These are phyloP conservation scores for Diplodia scrobiculata DNA, from an alignment of 2,329 filamentous ascomycete species.

Conservation along the genomic window DNA sequence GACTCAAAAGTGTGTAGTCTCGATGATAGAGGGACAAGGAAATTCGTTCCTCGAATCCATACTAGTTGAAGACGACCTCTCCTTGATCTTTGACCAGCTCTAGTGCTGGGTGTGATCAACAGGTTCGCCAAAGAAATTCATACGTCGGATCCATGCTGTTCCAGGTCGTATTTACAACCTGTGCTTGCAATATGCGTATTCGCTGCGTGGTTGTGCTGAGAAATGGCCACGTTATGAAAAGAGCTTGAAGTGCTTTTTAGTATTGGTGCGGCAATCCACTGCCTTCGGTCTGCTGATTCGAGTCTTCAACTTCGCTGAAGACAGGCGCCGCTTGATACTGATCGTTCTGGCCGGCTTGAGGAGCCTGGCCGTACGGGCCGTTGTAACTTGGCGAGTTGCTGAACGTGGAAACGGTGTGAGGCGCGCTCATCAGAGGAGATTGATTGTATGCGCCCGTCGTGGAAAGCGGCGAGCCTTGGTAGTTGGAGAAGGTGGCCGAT, in stretches of 20 bases:
- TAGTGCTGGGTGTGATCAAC: slow-evolving; percentile 20
- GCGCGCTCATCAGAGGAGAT: slow-evolving; percentile 37
- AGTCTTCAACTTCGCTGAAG: slow-evolving; percentile 43
- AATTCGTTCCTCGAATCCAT: slow-evolving; percentile 26
- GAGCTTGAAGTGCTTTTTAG: slow-evolving; percentile 29
- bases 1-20: slow-evolving; percentile 3
- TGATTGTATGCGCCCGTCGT: slow-evolving; percentile 43
- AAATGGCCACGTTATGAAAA: background rate
- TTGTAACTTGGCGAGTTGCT: slow-evolving; percentile 43
- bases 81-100: slow-evolving; percentile 19
- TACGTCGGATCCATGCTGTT: slow-evolving; percentile 21
- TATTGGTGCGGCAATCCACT: slow-evolving; percentile 34
- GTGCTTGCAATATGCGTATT: slow-evolving; percentile 3
- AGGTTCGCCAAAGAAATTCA: slow-evolving; percentile 24
- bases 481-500: slow-evolving; percentile 46
- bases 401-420: slow-evolving; percentile 46
- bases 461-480: slow-evolving; percentile 46
- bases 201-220: background rate
- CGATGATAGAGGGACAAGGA: slow-evolving; percentile 7
- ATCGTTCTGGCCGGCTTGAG: slow-evolving; percentile 38
- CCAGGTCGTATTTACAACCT: background rate
- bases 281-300: slow-evolving; percentile 39
- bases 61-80: slow-evolving; percentile 13
- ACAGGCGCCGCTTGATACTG: slow-evolving; percentile 43
- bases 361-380: slow-evolving; percentile 31